phyloP scores from a whole-genome alignment of 108 stramenopile species.

The Nitzschia sp. region DNA sequence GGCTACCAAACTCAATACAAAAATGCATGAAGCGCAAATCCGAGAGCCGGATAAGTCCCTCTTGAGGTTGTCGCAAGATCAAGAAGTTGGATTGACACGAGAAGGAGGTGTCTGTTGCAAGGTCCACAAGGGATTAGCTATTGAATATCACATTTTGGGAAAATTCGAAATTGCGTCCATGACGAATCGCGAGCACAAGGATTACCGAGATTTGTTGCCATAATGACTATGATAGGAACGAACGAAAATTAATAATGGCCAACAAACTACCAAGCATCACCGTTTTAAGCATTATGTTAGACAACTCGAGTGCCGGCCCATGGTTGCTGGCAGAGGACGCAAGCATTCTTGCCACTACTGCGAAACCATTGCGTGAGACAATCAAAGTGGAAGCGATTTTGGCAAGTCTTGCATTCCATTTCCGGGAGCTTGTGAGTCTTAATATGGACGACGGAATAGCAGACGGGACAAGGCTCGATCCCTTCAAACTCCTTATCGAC shows the following conservation, averaged over 20 bases:
- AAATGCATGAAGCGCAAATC: conserved; percentile 50
- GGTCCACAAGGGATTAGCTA: conserved; percentile 58
- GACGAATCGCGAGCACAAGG: conserved; percentile 37
- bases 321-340: conserved; percentile 93
- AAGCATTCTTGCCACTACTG: conserved; percentile 86
- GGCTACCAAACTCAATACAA: conserved; percentile 40
- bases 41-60: conserved; percentile 61
- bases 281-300: too few species aligned
- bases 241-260: not conserved
- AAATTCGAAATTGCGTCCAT: conserved; percentile 68
- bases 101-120: conserved; percentile 83
- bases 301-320: conserved; percentile 64
- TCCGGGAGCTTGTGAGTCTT: conserved; percentile 89
- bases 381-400: conserved; percentile 87
- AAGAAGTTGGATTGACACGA: conserved; percentile 68
- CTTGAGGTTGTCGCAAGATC: conserved; percentile 55
- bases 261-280: not conserved
- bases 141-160: conserved; percentile 83
- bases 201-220: conserved; percentile 27
- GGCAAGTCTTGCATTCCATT: conserved; percentile 84
- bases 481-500: conserved; percentile 98
- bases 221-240: too few species aligned
- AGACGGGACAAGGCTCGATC: conserved; percentile 98
- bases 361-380: conserved; percentile 96
- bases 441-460: conserved; percentile 93